phyloP scores from a whole-genome alignment of 2,329 filamentous ascomycete genomes.

The Ophiostoma quercus region DNA sequence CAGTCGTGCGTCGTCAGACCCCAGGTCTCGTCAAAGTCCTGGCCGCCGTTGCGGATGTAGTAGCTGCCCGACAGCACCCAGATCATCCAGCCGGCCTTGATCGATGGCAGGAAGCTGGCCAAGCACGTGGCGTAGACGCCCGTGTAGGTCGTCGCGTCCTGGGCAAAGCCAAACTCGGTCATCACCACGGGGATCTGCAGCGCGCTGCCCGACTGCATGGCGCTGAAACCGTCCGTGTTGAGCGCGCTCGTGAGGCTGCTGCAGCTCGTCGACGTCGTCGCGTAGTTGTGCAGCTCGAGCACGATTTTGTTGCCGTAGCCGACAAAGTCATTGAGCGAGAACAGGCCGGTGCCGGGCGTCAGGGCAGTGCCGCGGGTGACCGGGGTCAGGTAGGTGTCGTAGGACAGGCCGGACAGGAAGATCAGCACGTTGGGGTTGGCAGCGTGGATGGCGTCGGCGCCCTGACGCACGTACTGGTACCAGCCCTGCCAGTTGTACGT shows the following conservation, averaged over 20 bases:
- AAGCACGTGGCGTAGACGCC: conserved; percentile 50
- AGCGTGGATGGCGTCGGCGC: conserved; percentile 45
- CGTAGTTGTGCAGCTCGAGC: conserved; percentile 58
- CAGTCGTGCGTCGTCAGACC: conserved; percentile 52
- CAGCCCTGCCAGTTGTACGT: conserved; percentile 54
- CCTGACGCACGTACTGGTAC: conserved; percentile 48
- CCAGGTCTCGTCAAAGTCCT: conserved; percentile 55
- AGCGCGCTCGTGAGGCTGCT: conserved; percentile 42
- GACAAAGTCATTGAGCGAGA: conserved; percentile 42
- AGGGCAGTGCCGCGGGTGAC: conserved; percentile 46
- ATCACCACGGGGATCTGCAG: conserved; percentile 46
- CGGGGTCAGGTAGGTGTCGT: conserved; percentile 50
- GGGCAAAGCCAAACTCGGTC: conserved; percentile 52
- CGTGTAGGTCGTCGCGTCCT: conserved; percentile 44
- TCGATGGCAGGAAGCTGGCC: conserved; percentile 43
- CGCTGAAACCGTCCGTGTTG: conserved; percentile 49
- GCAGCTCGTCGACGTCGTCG: conserved; percentile 47
- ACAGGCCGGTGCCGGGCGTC: conserved; percentile 42
- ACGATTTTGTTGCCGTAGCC: conserved; percentile 51
- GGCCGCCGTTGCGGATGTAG: conserved; percentile 48
- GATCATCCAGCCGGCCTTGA: conserved; percentile 52
- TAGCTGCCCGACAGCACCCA: conserved; percentile 57
- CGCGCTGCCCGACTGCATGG: conserved; percentile 38
- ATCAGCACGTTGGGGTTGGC: conserved; percentile 51
- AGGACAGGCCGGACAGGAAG: conserved; percentile 55